Evolutionary conservation across 2,329 filamentous ascomycete species (phyloP).

Genomic region (Dothiorella sarmentorum): DNA sequence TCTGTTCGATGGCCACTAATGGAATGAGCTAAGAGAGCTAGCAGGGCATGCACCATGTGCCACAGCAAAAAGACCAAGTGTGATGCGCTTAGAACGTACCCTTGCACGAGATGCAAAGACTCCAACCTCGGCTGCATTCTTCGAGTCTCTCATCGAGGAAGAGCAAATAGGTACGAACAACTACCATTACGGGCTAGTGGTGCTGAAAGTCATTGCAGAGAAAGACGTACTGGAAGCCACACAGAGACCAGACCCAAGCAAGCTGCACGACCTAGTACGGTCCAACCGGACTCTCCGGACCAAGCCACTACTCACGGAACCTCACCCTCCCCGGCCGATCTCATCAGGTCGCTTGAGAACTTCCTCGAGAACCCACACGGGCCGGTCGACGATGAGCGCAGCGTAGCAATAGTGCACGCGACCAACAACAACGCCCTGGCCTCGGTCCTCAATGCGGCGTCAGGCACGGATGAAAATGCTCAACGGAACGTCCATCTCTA

Average conservation of each 20-base stretch:
- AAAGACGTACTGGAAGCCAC: background rate
- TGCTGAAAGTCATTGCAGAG: background rate
- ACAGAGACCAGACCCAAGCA: background rate
- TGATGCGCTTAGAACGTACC: background rate
- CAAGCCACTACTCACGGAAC: background rate
- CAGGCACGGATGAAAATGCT: background rate
- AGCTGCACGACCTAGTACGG: background rate
- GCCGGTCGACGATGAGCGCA: background rate
- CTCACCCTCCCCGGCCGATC: background rate
- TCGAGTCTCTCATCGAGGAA: background rate
- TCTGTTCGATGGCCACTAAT: background rate
- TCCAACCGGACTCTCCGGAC: background rate
- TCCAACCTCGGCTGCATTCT: background rate
- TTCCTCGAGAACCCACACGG: constrained; percentile 4
- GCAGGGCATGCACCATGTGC: background rate
- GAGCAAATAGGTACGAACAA: background rate
- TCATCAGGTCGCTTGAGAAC: constrained; percentile 4
- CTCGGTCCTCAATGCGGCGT: background rate
- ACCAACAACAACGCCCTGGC: constrained; percentile 9
- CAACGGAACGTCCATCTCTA: constrained; percentile 6
- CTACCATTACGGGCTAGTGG: background rate
- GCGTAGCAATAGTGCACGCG: constrained; percentile 4
- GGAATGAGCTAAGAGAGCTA: background rate
- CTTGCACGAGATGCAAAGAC: background rate
- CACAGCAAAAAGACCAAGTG: constrained; percentile 1